Conservation (phyloP, 2,329 filamentous ascomycete genomes). For the Cercospora canescens region DNA sequence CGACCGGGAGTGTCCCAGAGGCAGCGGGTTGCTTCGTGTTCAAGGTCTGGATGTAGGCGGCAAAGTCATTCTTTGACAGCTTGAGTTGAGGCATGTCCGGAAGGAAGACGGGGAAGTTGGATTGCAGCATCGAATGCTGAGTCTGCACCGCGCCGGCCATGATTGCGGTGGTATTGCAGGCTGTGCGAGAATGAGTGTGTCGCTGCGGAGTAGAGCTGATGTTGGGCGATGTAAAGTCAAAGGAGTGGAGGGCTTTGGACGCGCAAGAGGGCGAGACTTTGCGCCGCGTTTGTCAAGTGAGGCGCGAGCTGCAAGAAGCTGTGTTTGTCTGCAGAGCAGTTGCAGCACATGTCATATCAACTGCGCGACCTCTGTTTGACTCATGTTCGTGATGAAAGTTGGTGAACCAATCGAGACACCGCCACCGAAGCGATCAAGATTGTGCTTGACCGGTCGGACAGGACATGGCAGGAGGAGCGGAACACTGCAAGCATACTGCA, state of each 20-base stretch:
- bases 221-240: not conserved
- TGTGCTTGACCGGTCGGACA: not conserved
- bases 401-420: constrained; percentile 2
- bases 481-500: not conserved
- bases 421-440: not conserved
- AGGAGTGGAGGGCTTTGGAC: not conserved
- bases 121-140: constrained; percentile 18
- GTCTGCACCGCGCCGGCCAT: constrained; percentile 2
- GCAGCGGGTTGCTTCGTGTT: not conserved
- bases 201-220: not conserved
- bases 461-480: not conserved
- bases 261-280: not conserved
- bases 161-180: not conserved
- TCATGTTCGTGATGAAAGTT: not conserved
- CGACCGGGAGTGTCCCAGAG: not conserved
- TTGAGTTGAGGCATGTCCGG: constrained; percentile 26
- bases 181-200: not conserved
- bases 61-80: constrained; percentile 19
- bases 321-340: not conserved
- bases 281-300: not conserved
- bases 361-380: not conserved
- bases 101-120: constrained; percentile 25
- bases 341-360: not conserved
- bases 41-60: constrained; percentile 13
- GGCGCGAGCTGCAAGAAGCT: not conserved